These are phyloP conservation scores for Pseudotsuga menziesii DNA, from an alignment of 75 land plant species.

Conservation along the genomic window DNA sequence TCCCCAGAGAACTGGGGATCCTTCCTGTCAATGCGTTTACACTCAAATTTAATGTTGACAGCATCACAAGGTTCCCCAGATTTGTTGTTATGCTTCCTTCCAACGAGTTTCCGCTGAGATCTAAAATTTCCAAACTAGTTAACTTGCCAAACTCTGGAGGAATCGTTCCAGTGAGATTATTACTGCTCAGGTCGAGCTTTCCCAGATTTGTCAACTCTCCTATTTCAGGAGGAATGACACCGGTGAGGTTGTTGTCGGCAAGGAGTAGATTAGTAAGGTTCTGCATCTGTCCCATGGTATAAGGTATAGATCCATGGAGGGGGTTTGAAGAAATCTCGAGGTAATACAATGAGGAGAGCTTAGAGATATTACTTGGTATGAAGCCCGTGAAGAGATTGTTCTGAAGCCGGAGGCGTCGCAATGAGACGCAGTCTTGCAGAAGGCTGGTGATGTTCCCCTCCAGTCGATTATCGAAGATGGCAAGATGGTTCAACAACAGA, in stretches of 20 bases:
- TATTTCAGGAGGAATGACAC: constrained; percentile 43
- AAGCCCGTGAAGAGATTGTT: constrained; percentile 23
- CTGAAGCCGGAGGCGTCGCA: neutral
- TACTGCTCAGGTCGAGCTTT: constrained; percentile 31
- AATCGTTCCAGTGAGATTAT: constrained; percentile 41
- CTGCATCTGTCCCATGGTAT: constrained; percentile 27
- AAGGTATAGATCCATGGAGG: constrained; percentile 31
- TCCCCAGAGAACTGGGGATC: too few relatives aligned
- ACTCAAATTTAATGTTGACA: too few relatives aligned
- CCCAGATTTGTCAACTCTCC: constrained; percentile 32
- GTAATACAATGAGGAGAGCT: constrained; percentile 14
- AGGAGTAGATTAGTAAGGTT: constrained; percentile 53
- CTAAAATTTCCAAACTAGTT: constrained; percentile 34
- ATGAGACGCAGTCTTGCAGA: neutral
- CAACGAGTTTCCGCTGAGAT: constrained; percentile 59
- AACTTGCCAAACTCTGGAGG: constrained; percentile 54
- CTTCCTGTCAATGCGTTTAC: too few relatives aligned
- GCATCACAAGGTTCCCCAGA: constrained; percentile 20
- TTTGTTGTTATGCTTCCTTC: constrained; percentile 44
- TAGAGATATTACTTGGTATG: constrained; percentile 43
- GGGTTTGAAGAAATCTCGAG: constrained; percentile 24
- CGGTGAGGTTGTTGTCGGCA: constrained; percentile 38
- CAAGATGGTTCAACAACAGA: neutral
- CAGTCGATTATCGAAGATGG: neutral
- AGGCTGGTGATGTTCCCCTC: neutral